Evolutionary conservation across 2,329 filamentous ascomycete species (phyloP).

Genomic region (Fusarium goolgardi): DNA sequence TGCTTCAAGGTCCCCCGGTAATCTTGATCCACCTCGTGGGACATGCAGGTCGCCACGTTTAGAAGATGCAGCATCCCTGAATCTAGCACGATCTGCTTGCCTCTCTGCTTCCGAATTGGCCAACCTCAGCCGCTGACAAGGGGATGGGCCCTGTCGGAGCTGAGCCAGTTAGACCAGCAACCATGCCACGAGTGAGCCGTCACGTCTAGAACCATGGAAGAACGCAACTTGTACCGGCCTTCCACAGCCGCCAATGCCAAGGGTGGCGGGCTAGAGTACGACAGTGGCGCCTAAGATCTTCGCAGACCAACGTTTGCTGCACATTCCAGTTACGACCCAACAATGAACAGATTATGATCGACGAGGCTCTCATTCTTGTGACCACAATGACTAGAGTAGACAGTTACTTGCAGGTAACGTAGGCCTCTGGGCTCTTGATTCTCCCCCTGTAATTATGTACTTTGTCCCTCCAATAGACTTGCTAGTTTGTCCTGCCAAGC

Average conservation of each 20-base stretch:
- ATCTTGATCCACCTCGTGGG: slow-evolving; percentile 4
- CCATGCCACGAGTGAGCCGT: background rate
- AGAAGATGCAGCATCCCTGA: slow-evolving; percentile 1
- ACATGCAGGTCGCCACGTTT: slow-evolving; percentile 6
- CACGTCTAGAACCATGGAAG: slow-evolving; percentile 5
- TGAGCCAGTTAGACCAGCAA: background rate
- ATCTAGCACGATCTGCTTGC: background rate
- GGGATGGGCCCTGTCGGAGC: background rate
- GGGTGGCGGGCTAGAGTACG: slow-evolving; percentile 2
- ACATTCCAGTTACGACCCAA: slow-evolving; percentile 14
- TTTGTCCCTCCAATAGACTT: slow-evolving; percentile 14
- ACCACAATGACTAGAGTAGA: background rate
- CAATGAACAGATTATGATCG: background rate
- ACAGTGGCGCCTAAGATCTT: background rate
- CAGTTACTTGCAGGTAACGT: background rate
- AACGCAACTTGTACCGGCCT: background rate
- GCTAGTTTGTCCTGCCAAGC: slow-evolving; percentile 18
- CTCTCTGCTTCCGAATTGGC: background rate
- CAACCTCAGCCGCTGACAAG: slow-evolving; percentile 7
- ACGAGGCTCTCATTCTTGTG: background rate
- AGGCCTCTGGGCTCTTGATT: background rate
- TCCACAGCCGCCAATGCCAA: background rate
- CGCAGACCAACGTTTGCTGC: background rate
- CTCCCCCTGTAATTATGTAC: background rate
- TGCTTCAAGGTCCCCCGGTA: background rate